A percentile compares a stretch with the other conserved stretches of the same genome.
phyloP scores from a whole-genome alignment of 768 basidiomycete genomes.

The Tulasnella sp. region DNA sequence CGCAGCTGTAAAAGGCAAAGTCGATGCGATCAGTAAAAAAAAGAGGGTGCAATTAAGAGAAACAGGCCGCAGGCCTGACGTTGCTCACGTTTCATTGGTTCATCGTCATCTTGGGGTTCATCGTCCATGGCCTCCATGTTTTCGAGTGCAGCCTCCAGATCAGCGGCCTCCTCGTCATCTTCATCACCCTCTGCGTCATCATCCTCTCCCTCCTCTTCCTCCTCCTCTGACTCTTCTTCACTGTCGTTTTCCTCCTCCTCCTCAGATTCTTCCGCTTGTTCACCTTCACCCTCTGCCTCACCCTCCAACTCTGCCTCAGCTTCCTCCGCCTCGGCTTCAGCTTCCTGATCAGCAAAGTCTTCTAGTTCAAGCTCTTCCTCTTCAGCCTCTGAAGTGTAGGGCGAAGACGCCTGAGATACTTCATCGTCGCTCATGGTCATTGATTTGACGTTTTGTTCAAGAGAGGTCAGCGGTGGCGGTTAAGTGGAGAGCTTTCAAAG shows the following conservation, averaged over 20 bases:
- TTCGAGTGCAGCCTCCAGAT: slow-evolving; percentile 25
- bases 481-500: not conserved
- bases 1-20: slow-evolving; percentile 23
- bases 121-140: slow-evolving; percentile 26
- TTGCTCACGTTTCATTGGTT: slow-evolving; percentile 18
- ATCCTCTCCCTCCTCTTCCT: slow-evolving; percentile 30
- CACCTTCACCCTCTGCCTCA: slow-evolving; percentile 24
- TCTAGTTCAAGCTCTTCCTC: slow-evolving; percentile 29
- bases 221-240: slow-evolving; percentile 31
- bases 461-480: not conserved
- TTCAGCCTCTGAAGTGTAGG: slow-evolving; percentile 5
- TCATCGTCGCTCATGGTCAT: slow-evolving; percentile 23
- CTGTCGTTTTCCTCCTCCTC: slow-evolving; percentile 32
- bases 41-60: not conserved
- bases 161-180: slow-evolving; percentile 29
- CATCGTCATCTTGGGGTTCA: slow-evolving; percentile 20
- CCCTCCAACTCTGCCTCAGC: slow-evolving; percentile 22
- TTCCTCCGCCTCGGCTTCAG: slow-evolving; percentile 31
- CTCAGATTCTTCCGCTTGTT: slow-evolving; percentile 26
- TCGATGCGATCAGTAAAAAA: slow-evolving; percentile 22
- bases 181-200: slow-evolving; percentile 29
- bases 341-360: slow-evolving; percentile 30
- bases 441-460: not conserved
- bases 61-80: not conserved
- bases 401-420: slow-evolving; percentile 8